These are phyloP conservation scores for Pseudogymnoascus sp. DNA, from an alignment of 2,329 filamentous ascomycete genomes.

Conservation along the genomic window DNA sequence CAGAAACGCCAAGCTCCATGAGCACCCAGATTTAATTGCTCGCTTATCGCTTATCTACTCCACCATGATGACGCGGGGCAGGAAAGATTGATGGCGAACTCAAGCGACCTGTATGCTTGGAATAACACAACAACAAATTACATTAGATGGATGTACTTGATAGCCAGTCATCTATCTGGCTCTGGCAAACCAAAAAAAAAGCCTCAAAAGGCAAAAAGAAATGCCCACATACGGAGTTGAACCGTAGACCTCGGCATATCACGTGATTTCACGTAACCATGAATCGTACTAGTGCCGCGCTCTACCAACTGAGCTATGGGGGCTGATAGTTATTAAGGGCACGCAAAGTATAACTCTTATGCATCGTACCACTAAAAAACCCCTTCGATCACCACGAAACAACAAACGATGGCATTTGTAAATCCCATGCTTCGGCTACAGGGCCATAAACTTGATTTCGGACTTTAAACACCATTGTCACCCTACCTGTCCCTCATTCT, in stretches of 20 bases:
- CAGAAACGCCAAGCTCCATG: conserved; percentile 21
- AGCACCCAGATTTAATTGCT: conserved; percentile 19
- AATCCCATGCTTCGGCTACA: background rate
- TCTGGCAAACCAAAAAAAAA: background rate
- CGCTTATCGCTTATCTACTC: conserved; percentile 17
- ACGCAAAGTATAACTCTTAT: background rate
- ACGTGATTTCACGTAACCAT: background rate
- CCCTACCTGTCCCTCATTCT: background rate
- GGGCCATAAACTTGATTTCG: background rate
- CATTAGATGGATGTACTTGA: too few species aligned
- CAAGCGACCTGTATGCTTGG: conserved; percentile 20
- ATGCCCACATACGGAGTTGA: background rate
- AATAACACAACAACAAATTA: background rate
- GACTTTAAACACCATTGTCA: background rate
- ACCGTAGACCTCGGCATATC: conserved; percentile 1
- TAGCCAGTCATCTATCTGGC: too few species aligned
- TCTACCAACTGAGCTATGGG: conserved; percentile 16
- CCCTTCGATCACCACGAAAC: too few species aligned
- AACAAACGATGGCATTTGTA: background rate
- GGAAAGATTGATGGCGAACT: conserved; percentile 21
- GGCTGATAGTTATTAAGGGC: conserved; percentile 1
- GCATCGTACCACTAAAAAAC: background rate
- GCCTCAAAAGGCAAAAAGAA: background rate
- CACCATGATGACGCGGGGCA: conserved; percentile 25
- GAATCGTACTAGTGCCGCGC: conserved; percentile 5